Evolutionary conservation across 2,329 filamentous ascomycete species (phyloP).

Genomic region (Corynespora cassiicola): DNA sequence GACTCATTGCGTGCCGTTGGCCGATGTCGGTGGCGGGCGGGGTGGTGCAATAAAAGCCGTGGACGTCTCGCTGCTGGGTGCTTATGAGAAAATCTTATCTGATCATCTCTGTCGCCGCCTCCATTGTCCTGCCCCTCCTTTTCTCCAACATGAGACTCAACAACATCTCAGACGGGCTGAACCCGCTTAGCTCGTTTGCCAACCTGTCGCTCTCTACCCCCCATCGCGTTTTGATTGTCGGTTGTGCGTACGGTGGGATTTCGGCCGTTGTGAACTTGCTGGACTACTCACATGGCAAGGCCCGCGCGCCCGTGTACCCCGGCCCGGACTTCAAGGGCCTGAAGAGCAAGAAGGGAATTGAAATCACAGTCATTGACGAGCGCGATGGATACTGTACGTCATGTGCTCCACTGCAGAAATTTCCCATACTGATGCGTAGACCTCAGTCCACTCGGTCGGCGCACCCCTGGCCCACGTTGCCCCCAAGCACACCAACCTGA

Average conservation of each 20-base stretch:
- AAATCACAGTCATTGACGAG: constrained; percentile 79
- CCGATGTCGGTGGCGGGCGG: constrained; percentile 22
- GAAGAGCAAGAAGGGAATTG: constrained; percentile 60
- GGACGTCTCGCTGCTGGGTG: constrained; percentile 6
- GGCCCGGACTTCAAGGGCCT: constrained; percentile 43
- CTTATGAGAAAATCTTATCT: constrained; percentile 39
- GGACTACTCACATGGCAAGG: constrained; percentile 66
- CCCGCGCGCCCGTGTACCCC: constrained; percentile 53
- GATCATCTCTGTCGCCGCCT: constrained; percentile 36
- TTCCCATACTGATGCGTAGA: constrained; percentile 22
- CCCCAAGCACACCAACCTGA: constrained; percentile 67
- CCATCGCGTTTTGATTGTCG: constrained; percentile 66
- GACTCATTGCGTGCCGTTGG: constrained; percentile 9
- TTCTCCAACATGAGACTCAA: constrained; percentile 37
- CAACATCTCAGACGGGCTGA: constrained; percentile 27
- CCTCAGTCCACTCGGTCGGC: constrained; percentile 75
- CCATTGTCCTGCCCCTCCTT: constrained; percentile 7
- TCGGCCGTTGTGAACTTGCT: constrained; percentile 71
- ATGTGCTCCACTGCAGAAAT: constrained; percentile 9
- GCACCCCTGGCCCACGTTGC: constrained; percentile 74
- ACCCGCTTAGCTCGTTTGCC: constrained; percentile 17
- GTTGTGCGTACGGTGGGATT: constrained; percentile 76
- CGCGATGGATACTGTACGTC: constrained; percentile 80
- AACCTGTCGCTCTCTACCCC: constrained; percentile 37
- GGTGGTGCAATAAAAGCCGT: constrained; percentile 24